These are phyloP conservation scores for Alternaria longipes DNA, from an alignment of 2,329 filamentous ascomycete genomes.

Conservation along the genomic window DNA sequence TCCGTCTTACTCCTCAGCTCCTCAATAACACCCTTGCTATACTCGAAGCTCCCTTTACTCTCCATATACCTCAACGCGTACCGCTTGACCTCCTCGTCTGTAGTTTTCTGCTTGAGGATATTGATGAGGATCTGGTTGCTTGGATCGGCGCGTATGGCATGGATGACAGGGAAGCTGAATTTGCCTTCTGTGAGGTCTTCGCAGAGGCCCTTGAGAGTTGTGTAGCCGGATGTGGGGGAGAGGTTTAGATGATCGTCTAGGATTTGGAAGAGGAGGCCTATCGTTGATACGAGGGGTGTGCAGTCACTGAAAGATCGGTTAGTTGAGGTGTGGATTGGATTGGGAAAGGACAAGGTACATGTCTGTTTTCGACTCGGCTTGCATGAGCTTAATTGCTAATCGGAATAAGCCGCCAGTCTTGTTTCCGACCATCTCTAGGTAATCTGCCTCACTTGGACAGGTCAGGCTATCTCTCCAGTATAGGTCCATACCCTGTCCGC, in stretches of 20 bases:
- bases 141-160: constrained; percentile 82
- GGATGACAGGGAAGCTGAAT: constrained; percentile 95
- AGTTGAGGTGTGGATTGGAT: not conserved
- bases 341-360: constrained; percentile 46
- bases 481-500: constrained; percentile 89
- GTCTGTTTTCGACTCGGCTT: constrained; percentile 69
- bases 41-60: constrained; percentile 85
- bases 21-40: constrained; percentile 71
- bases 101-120: constrained; percentile 89
- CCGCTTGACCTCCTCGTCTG: constrained; percentile 85
- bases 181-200: constrained; percentile 97
- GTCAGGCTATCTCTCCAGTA: constrained; percentile 88
- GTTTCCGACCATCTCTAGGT: constrained; percentile 92
- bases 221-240: constrained; percentile 66
- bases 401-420: constrained; percentile 90
- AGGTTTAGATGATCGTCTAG: constrained; percentile 95
- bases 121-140: constrained; percentile 83
- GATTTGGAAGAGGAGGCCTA: constrained; percentile 90
- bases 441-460: constrained; percentile 86
- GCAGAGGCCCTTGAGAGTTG: constrained; percentile 88
- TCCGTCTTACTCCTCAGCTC: constrained; percentile 56
- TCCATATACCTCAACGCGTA: constrained; percentile 95
- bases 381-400: constrained; percentile 87
- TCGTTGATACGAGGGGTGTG: constrained; percentile 82
- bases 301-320: constrained; percentile 65